These are phyloP conservation scores for Colletotrichum truncatum DNA, from an alignment of 2,329 filamentous ascomycete species.

Conservation along the genomic window DNA sequence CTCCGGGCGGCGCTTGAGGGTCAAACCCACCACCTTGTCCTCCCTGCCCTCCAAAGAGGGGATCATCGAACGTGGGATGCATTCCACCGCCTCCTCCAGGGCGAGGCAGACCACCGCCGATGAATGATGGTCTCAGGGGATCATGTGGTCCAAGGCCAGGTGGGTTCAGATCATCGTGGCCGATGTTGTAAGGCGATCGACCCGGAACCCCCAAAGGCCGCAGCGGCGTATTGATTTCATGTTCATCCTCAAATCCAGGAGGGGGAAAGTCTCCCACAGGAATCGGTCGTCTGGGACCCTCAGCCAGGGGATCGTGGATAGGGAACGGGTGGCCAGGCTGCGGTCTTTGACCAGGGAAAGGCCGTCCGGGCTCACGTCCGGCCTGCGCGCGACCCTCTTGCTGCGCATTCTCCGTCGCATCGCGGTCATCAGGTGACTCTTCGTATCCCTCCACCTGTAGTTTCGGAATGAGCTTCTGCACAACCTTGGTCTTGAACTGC, in stretches of 20 bases:
- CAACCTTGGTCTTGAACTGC: constrained; percentile 79
- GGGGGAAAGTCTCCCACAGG: constrained; percentile 82
- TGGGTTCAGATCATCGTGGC: constrained; percentile 88
- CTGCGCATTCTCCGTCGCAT: constrained; percentile 50
- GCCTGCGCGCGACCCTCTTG: constrained; percentile 50
- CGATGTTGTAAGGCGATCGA: constrained; percentile 73
- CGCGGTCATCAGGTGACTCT: constrained; percentile 58
- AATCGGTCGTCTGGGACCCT: constrained; percentile 64
- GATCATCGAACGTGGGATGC: constrained; percentile 96
- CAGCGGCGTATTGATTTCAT: constrained; percentile 78
- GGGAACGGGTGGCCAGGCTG: constrained; percentile 74
- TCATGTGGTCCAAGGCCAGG: constrained; percentile 87
- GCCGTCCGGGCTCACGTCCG: constrained; percentile 43
- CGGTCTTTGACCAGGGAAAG: constrained; percentile 51
- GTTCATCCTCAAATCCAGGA: constrained; percentile 93
- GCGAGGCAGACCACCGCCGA: constrained; percentile 66
- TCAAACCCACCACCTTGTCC: constrained; percentile 62
- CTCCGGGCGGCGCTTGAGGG: constrained; percentile 83
- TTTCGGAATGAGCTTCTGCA: constrained; percentile 84
- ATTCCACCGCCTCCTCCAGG: constrained; percentile 79
- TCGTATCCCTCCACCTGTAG: constrained; percentile 83
- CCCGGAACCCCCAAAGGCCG: constrained; percentile 53
- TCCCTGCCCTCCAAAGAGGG: constrained; percentile 74
- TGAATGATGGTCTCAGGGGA: constrained; percentile 75
- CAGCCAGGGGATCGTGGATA: constrained; percentile 70